A percentile compares a stretch with the other conserved stretches of the same genome.
Conservation (phyloP, 2,329 filamentous ascomycete genomes). For the Botrytis fabae region DNA sequence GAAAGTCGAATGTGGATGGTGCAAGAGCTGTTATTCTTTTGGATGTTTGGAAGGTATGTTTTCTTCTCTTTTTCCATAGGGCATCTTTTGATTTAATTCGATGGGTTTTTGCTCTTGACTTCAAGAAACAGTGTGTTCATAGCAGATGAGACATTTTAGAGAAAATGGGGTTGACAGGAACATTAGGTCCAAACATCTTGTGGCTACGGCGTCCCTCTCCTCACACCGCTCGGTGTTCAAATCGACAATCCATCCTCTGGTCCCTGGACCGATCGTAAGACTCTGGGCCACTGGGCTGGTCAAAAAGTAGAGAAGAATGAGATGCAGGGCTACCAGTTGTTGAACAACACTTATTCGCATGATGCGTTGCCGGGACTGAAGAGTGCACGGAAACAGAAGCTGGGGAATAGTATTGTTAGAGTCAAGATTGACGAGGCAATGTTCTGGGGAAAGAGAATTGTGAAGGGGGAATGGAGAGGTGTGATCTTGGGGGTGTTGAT, state of each 20-base stretch:
- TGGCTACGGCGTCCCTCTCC: conserved; percentile 60
- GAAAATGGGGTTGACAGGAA: neutral
- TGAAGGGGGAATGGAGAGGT: conserved; percentile 17
- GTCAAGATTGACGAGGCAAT: neutral
- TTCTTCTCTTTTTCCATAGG: neutral
- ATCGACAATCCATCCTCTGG: neutral
- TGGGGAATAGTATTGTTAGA: neutral
- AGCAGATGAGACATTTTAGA: neutral
- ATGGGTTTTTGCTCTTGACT: neutral
- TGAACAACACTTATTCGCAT: conserved; percentile 9
- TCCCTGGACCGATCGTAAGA: conserved; percentile 16
- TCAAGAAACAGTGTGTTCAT: neutral
- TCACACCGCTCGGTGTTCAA: neutral
- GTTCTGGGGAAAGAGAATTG: neutral
- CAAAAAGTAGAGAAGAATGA: neutral
- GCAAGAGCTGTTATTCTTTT: conserved; percentile 61
- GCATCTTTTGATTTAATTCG: neutral
- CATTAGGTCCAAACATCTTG: conserved; percentile 64
- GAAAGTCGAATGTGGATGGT: conserved; percentile 47
- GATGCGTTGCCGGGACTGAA: conserved; percentile 10
- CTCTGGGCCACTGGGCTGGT: neutral
- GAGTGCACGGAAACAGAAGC: neutral
- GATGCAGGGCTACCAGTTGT: neutral
- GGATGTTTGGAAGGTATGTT: conserved; percentile 50
- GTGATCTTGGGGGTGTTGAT: neutral